Base-by-base conservation (phyloP, 1,139 yeast species). In the Arxiozyma slooffiae region DNA sequence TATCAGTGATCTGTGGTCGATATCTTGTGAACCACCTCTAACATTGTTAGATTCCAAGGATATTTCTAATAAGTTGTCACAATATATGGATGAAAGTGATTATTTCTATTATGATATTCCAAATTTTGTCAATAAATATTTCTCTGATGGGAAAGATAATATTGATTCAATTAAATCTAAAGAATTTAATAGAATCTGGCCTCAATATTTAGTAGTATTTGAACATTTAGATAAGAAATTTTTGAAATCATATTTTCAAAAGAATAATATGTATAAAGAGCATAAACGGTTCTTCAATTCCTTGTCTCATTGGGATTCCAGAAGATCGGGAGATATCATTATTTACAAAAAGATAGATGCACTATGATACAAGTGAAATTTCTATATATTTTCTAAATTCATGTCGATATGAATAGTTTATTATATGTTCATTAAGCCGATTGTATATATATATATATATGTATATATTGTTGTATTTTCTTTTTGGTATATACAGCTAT, bases 21-120 rank as follows among this genome's bases (percentile, higher is more conserved):
- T 94, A 41, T 81, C 96, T 0, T 94, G 99, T 65, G 95, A 88
- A 55, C 99, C 99, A 0, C 98, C 98, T 1, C 67, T 87, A 20
- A 66, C 67, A 54, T 50, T 64, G 8, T 46, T 71, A 24, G 56
- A 61, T n/a, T 66, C 62, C 43, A 50, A 59, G 8, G 59, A 64
- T 23, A 61, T 67, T 51, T 54, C 23, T 51, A 58, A 49, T 2
- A 67, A 54, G 52, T 59, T 83, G 4, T 60, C 58, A 0, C 50
- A 55, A 0, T 94, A 92, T 62, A 71, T 79, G 64, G 98, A 92
- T 63, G 95, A 89, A 63, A 87, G 96, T 38, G 98, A 92, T 63
- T 72, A 70, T 52, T 85, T 94, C 58, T 90, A 85, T 62, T 82
- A 77, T 23, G 71, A 88, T 57, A 89, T 95, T 0, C 52, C 57